phyloP scores from a whole-genome alignment of 495 filamentous ascomycete species.

The Aspergillus biplanus region DNA sequence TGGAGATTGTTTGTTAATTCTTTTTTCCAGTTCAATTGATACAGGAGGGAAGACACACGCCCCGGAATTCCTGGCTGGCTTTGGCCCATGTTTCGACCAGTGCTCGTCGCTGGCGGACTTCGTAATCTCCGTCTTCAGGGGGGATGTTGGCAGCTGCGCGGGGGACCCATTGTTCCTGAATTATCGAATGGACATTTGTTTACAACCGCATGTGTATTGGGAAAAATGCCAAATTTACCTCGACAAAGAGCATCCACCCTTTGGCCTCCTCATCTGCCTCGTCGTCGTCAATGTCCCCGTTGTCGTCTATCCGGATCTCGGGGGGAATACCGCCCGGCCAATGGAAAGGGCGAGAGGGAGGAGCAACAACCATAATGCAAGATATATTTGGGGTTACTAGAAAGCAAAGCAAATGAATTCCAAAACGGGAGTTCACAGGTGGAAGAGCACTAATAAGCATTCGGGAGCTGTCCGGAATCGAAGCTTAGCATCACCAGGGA shows the following conservation, averaged over 20 bases:
- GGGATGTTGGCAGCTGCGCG: conserved; percentile 1
- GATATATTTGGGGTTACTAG: not conserved
- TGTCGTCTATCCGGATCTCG: conserved; percentile 3
- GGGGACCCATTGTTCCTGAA: conserved; percentile 5
- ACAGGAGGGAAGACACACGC: not conserved
- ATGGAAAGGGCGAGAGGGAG: not conserved
- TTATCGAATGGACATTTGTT: not conserved
- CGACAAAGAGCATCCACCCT: not conserved
- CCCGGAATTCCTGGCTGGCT: not conserved
- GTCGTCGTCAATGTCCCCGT: conserved; percentile 1
- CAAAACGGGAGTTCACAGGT: not conserved
- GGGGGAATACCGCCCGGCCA: conserved; percentile 4
- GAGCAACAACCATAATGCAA: not conserved
- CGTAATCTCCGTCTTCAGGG: not conserved
- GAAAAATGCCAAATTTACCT: not conserved
- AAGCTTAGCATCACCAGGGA: not conserved
- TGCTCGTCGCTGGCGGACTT: conserved; percentile 1
- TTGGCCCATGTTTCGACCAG: not conserved
- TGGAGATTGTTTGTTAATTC: not conserved
- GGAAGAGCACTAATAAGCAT: not conserved
- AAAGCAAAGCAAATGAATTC: not conserved
- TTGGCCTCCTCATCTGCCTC: conserved; percentile 1
- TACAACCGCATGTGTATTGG: not conserved
- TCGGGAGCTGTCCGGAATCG: not conserved
- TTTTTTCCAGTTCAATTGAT: not conserved